Conservation (phyloP, 2,329 filamentous ascomycete genomes). For the Clarireedia hainanense region DNA sequence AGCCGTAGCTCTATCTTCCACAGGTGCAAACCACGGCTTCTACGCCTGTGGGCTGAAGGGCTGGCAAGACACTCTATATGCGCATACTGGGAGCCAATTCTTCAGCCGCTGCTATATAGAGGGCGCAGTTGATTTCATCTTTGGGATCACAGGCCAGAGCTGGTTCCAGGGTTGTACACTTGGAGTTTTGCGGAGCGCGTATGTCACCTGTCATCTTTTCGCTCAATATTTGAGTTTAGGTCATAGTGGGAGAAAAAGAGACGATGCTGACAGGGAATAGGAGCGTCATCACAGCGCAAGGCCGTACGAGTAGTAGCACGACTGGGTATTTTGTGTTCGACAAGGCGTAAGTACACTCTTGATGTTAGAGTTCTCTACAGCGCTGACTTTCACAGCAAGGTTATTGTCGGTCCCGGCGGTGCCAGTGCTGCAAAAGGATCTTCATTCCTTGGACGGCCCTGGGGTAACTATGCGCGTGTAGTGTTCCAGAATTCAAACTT, state of each 20-base stretch:
- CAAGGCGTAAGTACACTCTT: slow-evolving; percentile 36
- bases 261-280: neutral
- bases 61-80: slow-evolving; percentile 47
- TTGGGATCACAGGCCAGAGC: slow-evolving; percentile 41
- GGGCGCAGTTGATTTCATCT: slow-evolving; percentile 53
- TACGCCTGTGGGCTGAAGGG: slow-evolving; percentile 47
- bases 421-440: slow-evolving; percentile 31
- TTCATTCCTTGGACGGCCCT: slow-evolving; percentile 43
- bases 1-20: too few relatives aligned
- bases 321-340: slow-evolving; percentile 47
- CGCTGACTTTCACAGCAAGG: too few relatives aligned
- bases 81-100: slow-evolving; percentile 43
- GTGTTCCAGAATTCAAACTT: slow-evolving; percentile 42
- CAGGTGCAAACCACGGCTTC: slow-evolving; percentile 40
- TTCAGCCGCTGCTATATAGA: slow-evolving; percentile 49
- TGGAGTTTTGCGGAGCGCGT: too few relatives aligned
- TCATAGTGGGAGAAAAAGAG: too few relatives aligned
- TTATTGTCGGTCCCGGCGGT: slow-evolving; percentile 32
- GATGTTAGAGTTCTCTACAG: too few relatives aligned
- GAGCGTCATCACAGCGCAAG: slow-evolving; percentile 15
- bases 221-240: too few relatives aligned
- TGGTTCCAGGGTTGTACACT: slow-evolving; percentile 38
- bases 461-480: slow-evolving; percentile 41
- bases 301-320: slow-evolving; percentile 36
- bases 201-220: too few relatives aligned